These are phyloP conservation scores for Aotearoamyces nothofagi DNA, from an alignment of 2,329 filamentous ascomycete species.

Conservation along the genomic window DNA sequence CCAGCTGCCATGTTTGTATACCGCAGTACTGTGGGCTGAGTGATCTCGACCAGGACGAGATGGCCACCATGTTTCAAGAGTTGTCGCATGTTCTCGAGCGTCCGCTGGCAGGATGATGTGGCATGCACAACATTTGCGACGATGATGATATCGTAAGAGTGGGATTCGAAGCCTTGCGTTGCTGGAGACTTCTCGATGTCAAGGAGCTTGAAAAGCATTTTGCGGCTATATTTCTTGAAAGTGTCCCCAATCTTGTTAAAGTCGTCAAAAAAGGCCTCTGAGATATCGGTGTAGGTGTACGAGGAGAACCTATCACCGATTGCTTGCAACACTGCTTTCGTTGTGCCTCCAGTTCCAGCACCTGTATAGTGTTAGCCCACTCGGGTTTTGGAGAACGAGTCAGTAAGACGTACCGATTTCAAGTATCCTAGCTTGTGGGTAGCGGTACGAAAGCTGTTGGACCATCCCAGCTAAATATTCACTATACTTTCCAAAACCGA, in stretches of 20 bases:
- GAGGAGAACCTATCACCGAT: conserved; percentile 8
- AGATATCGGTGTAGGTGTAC: conserved; percentile 11
- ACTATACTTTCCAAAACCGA: conserved; percentile 2
- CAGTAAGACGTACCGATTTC: conserved; percentile 19
- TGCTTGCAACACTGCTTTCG: conserved; percentile 9
- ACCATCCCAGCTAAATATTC: conserved; percentile 2
- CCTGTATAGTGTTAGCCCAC: neutral
- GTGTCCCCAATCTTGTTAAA: conserved; percentile 15
- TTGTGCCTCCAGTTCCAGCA: conserved; percentile 15
- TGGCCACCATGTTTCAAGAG: conserved; percentile 29
- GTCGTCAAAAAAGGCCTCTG: conserved; percentile 20
- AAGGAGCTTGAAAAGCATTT: conserved; percentile 21
- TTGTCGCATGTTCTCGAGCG: conserved; percentile 18
- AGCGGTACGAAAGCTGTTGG: conserved; percentile 16
- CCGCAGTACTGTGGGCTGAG: conserved; percentile 1
- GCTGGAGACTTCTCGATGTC: conserved; percentile 17
- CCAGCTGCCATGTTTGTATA: neutral
- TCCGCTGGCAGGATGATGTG: conserved; percentile 15
- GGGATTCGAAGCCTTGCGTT: conserved; percentile 18
- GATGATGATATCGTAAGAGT: conserved; percentile 24
- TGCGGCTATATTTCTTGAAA: conserved; percentile 10
- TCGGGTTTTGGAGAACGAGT: neutral
- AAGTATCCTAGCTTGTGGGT: conserved; percentile 21
- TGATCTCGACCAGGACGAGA: conserved; percentile 27
- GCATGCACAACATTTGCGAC: conserved; percentile 25